A percentile compares a stretch with the other conserved stretches of the same genome.
These are phyloP conservation scores for Moelleriella libera DNA, from an alignment of 2,329 filamentous ascomycete genomes.

Conservation along the genomic window DNA sequence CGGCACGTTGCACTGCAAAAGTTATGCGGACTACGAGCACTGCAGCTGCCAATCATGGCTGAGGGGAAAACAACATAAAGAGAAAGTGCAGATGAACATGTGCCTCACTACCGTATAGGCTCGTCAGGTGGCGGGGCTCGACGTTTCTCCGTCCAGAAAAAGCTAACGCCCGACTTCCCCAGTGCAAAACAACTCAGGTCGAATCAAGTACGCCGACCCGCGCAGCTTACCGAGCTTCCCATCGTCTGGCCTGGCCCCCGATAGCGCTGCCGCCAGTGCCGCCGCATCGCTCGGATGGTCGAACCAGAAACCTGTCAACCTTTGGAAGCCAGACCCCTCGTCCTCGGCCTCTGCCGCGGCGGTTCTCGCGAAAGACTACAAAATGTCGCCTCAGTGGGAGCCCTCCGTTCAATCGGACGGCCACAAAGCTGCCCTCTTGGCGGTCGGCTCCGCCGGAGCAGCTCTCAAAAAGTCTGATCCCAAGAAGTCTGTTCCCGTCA, in stretches of 20 bases:
- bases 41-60: too few relatives aligned
- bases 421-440: constrained; percentile 61
- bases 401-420: constrained; percentile 50
- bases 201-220: constrained; percentile 57
- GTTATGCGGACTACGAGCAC: too few relatives aligned
- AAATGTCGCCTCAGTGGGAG: constrained; percentile 40
- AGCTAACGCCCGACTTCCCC: neutral
- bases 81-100: too few relatives aligned
- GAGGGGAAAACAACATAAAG: too few relatives aligned
- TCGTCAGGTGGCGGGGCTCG: too few relatives aligned
- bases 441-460: constrained; percentile 26
- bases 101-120: too few relatives aligned
- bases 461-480: constrained; percentile 12
- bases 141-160: neutral
- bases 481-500: constrained; percentile 3
- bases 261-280: constrained; percentile 52
- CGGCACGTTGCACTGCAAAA: too few relatives aligned
- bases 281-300: constrained; percentile 61
- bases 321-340: constrained; percentile 49
- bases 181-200: constrained; percentile 17
- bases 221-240: constrained; percentile 64
- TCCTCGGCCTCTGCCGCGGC: constrained; percentile 35
- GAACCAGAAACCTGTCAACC: constrained; percentile 49
- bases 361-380: constrained; percentile 26
- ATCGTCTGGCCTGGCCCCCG: constrained; percentile 42